Base-by-base conservation (phyloP, 331 rosid genomes). In the Rhamnella rubrinervis region DNA sequence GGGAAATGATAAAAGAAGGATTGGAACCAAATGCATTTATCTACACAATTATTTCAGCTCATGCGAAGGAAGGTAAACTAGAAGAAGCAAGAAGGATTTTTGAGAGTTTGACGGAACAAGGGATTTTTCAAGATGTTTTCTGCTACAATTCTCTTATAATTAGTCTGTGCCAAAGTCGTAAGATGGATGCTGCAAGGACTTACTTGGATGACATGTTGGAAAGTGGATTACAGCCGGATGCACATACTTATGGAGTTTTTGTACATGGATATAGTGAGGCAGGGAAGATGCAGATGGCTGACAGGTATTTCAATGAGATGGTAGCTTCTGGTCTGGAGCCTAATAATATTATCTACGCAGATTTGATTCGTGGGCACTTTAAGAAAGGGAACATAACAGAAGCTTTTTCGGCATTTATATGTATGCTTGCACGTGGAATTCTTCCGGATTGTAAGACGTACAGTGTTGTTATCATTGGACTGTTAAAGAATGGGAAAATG, bases 101-200 rank as follows among this genome's bases (percentile, higher is more conserved):
- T n/a, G 72, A 76, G 50, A 60, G 65, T 49, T 81, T 86, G 81
- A 84, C 35, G 7, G 70, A 44, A 65, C 69, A 31, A 40, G 85
- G 86, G 70, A 70, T 78, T 52, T 61, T 28, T 4, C 88, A 77
- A 1, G 91, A 86, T 62, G 63, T 75, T 28, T 73, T 63, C 64
- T 83, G 84, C 80, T 86, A 83, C 64, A 83, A 83, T 66, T 83
- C 86, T 75, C 68, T 83, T 63, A 65, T 86, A 55, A 58, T 71
- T 55, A 83, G 83, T 21, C 80, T 86, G 35, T 75, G 84, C 59
- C 81, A 75, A 66, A 69, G 77, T 19, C 71, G 68, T 59, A 76
- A 74, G 81, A 65, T 78, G 53, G 86, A 81, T 55, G 83, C 80
- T 61, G 86, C 88, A 18, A 57, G 57, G 60, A 37, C 35, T 23